Conservation (phyloP, 768 basidiomycete genomes). For the Lyophyllum atratum region DNA sequence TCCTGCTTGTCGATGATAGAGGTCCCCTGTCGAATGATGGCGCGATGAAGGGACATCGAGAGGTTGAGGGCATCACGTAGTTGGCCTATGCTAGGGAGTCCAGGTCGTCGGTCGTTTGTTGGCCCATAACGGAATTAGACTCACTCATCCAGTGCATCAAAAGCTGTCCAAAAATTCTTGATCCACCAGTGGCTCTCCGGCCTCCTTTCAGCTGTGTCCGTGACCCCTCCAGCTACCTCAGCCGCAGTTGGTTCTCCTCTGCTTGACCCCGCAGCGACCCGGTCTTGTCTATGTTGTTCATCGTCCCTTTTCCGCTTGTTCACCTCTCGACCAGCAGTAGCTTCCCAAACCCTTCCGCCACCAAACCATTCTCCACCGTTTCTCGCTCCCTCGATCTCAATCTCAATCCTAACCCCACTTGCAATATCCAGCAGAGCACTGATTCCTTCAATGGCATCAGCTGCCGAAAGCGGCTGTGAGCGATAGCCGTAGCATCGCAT, state of each 20-base stretch:
- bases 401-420: conserved; percentile 84
- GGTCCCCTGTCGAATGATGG: conserved; percentile 93
- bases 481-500: conserved; percentile 90
- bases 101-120: not conserved
- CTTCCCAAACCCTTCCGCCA: conserved; percentile 77
- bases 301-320: conserved; percentile 23
- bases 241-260: not conserved
- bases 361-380: conserved; percentile 98
- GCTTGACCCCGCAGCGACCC: conserved; percentile 25
- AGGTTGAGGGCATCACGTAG: conserved; percentile 78
- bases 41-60: conserved; percentile 89
- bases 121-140: conserved; percentile 29
- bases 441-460: conserved; percentile 91
- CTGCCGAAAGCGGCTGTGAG: conserved; percentile 84
- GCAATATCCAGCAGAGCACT: conserved; percentile 89
- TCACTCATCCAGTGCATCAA: conserved; percentile 89
- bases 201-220: conserved; percentile 24
- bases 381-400: conserved; percentile 84
- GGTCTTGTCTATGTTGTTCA: conserved; percentile 8
- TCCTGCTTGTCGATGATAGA: conserved; percentile 96
- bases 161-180: conserved; percentile 94
- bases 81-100: conserved; percentile 55
- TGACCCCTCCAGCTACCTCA: conserved; percentile 34
- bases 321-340: conserved; percentile 36
- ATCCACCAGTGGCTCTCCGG: conserved; percentile 77